phyloP scores from a whole-genome alignment of 306 rosid species.

The Ceratonia siliqua region DNA sequence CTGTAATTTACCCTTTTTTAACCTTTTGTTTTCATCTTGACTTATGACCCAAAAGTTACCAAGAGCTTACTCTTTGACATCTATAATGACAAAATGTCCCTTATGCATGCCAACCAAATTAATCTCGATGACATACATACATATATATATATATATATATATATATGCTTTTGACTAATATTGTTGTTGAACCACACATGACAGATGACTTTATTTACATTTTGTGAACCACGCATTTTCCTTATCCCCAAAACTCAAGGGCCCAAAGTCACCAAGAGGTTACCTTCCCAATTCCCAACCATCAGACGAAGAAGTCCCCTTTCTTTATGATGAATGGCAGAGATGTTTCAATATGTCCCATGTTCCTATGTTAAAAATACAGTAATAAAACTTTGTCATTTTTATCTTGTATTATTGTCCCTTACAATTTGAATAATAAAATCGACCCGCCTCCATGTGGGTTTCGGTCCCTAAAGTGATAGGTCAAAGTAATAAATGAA shows the following conservation, averaged over 20 bases:
- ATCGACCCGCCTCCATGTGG: slow-evolving; percentile 31
- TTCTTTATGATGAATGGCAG: slow-evolving; percentile 5
- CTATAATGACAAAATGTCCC: background rate
- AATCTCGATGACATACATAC: too few species aligned
- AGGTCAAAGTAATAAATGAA: slow-evolving; percentile 41
- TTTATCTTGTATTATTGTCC: background rate
- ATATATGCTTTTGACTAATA: background rate
- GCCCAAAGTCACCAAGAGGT: slow-evolving; percentile 12
- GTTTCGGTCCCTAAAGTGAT: slow-evolving; percentile 32
- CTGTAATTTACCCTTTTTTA: too few species aligned
- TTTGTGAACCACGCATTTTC: background rate
- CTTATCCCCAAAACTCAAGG: background rate
- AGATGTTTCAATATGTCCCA: background rate
- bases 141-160: too few species aligned
- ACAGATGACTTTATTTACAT: background rate
- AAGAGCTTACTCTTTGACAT: background rate
- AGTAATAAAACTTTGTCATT: background rate
- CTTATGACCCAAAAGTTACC: background rate
- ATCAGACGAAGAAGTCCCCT: background rate
- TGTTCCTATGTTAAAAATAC: background rate
- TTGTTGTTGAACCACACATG: background rate
- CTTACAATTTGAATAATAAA: slow-evolving; percentile 10
- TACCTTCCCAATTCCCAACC: slow-evolving; percentile 13
- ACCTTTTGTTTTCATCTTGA: background rate
- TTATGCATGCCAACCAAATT: background rate